Evolutionary conservation across 139 green algal genomes (phyloP).

Genomic region (Micromonas pusilla): DNA sequence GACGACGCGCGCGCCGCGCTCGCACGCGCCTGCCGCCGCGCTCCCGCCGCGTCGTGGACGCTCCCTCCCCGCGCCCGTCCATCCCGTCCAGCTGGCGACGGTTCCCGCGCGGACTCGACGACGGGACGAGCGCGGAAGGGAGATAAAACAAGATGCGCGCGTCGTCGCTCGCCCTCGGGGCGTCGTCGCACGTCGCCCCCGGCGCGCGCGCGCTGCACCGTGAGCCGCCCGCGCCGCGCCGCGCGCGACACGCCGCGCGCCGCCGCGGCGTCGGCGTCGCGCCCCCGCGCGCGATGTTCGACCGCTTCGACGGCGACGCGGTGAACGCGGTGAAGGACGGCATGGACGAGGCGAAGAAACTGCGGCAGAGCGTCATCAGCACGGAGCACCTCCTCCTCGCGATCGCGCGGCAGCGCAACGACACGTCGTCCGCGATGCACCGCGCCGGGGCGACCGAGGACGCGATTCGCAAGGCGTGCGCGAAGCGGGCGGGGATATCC

Average conservation of each 20-base stretch:
- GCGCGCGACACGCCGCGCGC: background rate
- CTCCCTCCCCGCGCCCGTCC: no score
- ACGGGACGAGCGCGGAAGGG: no score
- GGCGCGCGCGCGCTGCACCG: background rate
- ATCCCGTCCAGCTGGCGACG: no score
- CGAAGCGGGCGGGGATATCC: background rate
- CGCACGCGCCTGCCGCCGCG: no score
- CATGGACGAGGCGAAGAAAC: conserved; percentile 22
- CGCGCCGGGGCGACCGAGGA: background rate
- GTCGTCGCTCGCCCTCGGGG: background rate
- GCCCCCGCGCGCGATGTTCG: conserved; percentile 11
- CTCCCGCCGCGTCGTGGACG: no score
- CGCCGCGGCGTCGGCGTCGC: background rate
- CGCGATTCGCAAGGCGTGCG: background rate
- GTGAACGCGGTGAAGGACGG: conserved; percentile 11
- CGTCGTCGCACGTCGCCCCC: background rate
- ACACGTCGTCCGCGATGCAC: background rate
- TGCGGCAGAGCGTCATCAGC: background rate
- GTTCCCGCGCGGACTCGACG: no score
- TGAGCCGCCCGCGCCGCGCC: no score
- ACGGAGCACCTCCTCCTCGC: conserved; percentile 8
- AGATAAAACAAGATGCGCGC: no score
- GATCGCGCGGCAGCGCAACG: background rate
- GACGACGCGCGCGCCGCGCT: no score
- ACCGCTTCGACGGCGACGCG: conserved; percentile 16